phyloP scores from a whole-genome alignment of 176 grass and related monocot genomes.

The Secale cereale region DNA sequence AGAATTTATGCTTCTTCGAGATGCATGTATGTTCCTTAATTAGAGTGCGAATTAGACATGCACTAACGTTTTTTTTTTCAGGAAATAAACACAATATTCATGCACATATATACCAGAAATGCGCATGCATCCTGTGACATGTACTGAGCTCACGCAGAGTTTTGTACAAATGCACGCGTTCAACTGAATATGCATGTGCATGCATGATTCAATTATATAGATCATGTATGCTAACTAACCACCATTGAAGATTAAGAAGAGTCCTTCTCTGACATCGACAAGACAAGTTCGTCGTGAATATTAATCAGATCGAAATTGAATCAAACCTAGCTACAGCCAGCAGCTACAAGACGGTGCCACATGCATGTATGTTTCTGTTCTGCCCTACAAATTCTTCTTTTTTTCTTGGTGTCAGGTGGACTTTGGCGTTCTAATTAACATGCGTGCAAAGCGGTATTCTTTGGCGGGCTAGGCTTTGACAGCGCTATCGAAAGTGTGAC shows the following conservation, averaged over 20 bases:
- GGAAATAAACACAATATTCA: no score
- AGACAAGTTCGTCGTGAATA: background rate
- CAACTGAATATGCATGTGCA: background rate
- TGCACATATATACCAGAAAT: no score
- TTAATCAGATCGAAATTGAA: background rate
- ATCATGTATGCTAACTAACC: background rate
- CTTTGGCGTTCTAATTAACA: background rate
- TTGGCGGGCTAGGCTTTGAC: slow-evolving; percentile 13
- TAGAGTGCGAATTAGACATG: no score
- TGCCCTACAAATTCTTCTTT: background rate
- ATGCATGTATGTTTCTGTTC: background rate
- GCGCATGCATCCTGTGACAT: no score
- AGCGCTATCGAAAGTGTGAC: background rate
- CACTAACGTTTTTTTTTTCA: no score
- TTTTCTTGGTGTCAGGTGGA: background rate
- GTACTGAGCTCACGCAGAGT: no score
- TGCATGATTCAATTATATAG: background rate
- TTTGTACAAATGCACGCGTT: no score
- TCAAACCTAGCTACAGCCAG: background rate
- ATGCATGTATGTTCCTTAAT: no score
- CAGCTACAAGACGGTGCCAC: background rate
- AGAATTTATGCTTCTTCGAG: no score
- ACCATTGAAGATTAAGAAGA: background rate
- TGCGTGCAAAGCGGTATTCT: slow-evolving; percentile 14
- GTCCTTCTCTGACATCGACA: background rate